These are phyloP conservation scores for Sparassis latifolia DNA, from an alignment of 1,284 basidiomycete species.

Conservation along the genomic window DNA sequence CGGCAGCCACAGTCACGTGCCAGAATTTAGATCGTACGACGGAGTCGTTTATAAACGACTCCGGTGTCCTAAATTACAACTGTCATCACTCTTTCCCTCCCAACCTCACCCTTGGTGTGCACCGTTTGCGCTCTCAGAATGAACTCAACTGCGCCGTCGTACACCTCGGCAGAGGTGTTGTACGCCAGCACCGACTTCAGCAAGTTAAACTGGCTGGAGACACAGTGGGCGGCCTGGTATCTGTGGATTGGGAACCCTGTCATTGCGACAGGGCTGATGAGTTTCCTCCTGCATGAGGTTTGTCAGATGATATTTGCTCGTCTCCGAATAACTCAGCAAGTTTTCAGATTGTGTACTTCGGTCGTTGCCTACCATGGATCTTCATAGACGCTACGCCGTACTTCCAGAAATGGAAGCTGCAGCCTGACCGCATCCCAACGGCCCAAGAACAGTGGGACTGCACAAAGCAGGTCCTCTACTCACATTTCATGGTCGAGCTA, in stretches of 20 bases:
- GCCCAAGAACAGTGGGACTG: slow-evolving; percentile 89
- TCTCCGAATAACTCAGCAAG: too few species aligned
- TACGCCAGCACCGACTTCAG: slow-evolving; percentile 60
- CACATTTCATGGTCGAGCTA: slow-evolving; percentile 94
- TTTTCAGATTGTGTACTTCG: neutral
- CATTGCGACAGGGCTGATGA: slow-evolving; percentile 91
- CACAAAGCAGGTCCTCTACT: slow-evolving; percentile 91
- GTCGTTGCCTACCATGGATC: slow-evolving; percentile 75
- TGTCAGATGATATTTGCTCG: slow-evolving; percentile 19
- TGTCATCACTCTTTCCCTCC: too few species aligned
- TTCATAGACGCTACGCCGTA: slow-evolving; percentile 86
- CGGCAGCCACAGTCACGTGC: too few species aligned
- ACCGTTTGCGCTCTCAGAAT: too few species aligned
- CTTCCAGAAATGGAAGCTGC: slow-evolving; percentile 94
- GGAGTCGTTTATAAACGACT: too few species aligned
- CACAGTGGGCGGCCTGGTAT: slow-evolving; percentile 81
- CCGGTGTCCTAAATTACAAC: too few species aligned
- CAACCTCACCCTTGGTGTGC: too few species aligned
- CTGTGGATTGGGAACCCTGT: slow-evolving; percentile 84
- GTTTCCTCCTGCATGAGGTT: slow-evolving; percentile 92
- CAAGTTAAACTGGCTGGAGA: slow-evolving; percentile 71
- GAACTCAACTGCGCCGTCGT: slow-evolving; percentile 21
- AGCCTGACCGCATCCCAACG: slow-evolving; percentile 81
- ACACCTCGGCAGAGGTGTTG: slow-evolving; percentile 31
- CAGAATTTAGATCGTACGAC: too few species aligned